These are phyloP conservation scores for Ceratocystis harringtonii DNA, from an alignment of 2,329 filamentous ascomycete genomes.

Conservation along the genomic window DNA sequence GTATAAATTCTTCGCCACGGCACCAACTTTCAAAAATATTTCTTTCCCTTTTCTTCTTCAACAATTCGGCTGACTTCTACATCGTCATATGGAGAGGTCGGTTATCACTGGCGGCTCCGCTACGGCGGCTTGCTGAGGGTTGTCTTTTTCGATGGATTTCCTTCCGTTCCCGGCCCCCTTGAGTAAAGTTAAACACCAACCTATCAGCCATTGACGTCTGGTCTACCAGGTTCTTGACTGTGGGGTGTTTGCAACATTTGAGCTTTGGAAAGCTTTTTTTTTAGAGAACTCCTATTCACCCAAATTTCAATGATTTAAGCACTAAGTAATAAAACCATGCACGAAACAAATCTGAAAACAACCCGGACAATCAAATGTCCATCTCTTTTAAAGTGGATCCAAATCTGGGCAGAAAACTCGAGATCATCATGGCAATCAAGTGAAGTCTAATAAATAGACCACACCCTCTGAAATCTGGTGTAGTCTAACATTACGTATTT, in stretches of 20 bases:
- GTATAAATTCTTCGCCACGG: conserved; percentile 16
- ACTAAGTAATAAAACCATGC: too few species aligned
- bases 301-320: too few species aligned
- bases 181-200: conserved; percentile 33
- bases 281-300: too few species aligned
- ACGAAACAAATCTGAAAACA: too few species aligned
- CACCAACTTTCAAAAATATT: conserved; percentile 15
- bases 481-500: too few species aligned
- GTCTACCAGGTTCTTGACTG: conserved; percentile 33
- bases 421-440: too few species aligned
- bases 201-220: conserved; percentile 30
- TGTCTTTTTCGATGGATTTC: conserved; percentile 34
- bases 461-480: too few species aligned
- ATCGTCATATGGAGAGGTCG: conserved; percentile 37
- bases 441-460: too few species aligned
- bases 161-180: conserved; percentile 42
- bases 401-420: too few species aligned
- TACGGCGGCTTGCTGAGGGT: conserved; percentile 40
- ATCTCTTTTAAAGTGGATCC: too few species aligned
- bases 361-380: too few species aligned
- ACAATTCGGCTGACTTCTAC: conserved; percentile 34
- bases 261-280: not conserved
- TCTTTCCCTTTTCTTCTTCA: conserved; percentile 27
- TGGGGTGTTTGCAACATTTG: conserved; percentile 37
- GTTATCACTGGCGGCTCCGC: conserved; percentile 34